Evolutionary conservation across 1,284 basidiomycete species (phyloP), one percentile per base, ranked within the genome.

Genomic region (Boletus smithii): DNA sequence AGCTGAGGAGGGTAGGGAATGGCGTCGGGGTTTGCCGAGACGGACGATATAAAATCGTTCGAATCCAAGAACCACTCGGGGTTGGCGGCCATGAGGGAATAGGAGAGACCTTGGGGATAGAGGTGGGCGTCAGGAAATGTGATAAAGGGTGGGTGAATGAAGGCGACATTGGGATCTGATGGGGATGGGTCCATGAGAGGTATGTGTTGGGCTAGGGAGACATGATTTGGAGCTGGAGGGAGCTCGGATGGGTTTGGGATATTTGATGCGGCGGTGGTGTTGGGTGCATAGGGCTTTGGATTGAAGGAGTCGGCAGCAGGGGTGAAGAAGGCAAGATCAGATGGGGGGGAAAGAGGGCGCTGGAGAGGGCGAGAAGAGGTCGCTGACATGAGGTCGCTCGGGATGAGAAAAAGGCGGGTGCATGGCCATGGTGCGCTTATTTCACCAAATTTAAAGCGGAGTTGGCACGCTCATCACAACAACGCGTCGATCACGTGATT

Each of bases 61-160:
- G 83, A 60, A 59, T 83, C 79, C 50, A 89, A 73, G 62, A 88
- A 89, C 87, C 87, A 89, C 40, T 88, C 77, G 2, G 78, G 74
- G 56, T 90, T 82, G 22, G 76, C 74, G 8, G 84, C 80, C 72
- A 89, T 74, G 33, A 84, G 60, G 48, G 75, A 73, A 62, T 85
- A 89, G 1, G 80, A 79, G 33, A 88, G 73, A 30, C 85, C 84
- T 51, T 84, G 82, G 6, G 78, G 74, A 67, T 79, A 72, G n/a
- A 69, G 60, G 50, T 81, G 70, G 20, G 80, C 73, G 42, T 77
- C 69, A 1, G 85, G 85, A 60, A 87, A 88, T 20, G 69, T 61
- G 34, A 67, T 71, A 64, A 87, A 88, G 3, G 86, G 86, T 0
- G 83, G 82, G 52, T 77, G 84, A 35, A 89, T 77, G 64, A 89